Evolutionary conservation across 495 filamentous ascomycete species (phyloP).

Genomic region (Aspergillus indologenus): DNA sequence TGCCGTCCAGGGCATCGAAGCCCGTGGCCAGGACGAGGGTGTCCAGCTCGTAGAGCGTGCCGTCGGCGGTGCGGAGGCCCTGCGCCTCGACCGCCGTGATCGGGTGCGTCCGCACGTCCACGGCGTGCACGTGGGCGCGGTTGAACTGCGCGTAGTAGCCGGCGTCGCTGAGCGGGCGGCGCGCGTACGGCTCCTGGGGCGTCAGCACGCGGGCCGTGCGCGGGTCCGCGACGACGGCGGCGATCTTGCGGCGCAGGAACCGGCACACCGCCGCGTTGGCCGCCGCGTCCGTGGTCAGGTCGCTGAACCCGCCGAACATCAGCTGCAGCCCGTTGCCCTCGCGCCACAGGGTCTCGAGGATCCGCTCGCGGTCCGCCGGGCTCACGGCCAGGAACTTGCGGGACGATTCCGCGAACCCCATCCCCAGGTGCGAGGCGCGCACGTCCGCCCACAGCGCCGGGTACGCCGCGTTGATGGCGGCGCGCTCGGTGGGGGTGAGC

Average conservation of each 20-base stretch:
- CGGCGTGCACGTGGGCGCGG: slow-evolving; percentile 15
- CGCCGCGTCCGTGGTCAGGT: slow-evolving; percentile 16
- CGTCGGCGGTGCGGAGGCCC: slow-evolving; percentile 41
- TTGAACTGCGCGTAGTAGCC: slow-evolving; percentile 34
- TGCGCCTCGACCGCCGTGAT: slow-evolving; percentile 42
- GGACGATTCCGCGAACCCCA: slow-evolving; percentile 13
- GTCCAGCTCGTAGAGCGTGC: slow-evolving; percentile 43
- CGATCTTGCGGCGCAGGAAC: slow-evolving; percentile 26
- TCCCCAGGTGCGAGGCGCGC: slow-evolving; percentile 6
- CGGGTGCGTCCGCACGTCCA: slow-evolving; percentile 22
- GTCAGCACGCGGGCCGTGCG: slow-evolving; percentile 14
- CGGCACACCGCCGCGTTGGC: slow-evolving; percentile 22
- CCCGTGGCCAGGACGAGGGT: slow-evolving; percentile 51
- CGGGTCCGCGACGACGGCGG: slow-evolving; percentile 19
- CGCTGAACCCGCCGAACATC: slow-evolving; percentile 23
- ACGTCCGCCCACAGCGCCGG: slow-evolving; percentile 9
- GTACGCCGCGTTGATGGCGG: slow-evolving; percentile 8
- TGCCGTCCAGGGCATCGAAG: slow-evolving; percentile 49
- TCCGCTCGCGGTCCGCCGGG: slow-evolving; percentile 12
- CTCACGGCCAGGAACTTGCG: slow-evolving; percentile 4
- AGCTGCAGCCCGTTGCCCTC: slow-evolving; percentile 24
- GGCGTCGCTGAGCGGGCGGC: slow-evolving; percentile 17
- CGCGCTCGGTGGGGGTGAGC: neutral
- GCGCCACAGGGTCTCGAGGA: slow-evolving; percentile 23
- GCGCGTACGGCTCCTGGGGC: slow-evolving; percentile 16